Evolutionary conservation across 2,329 filamentous ascomycete species (phyloP).

Genomic region (Septoria petroselini): DNA sequence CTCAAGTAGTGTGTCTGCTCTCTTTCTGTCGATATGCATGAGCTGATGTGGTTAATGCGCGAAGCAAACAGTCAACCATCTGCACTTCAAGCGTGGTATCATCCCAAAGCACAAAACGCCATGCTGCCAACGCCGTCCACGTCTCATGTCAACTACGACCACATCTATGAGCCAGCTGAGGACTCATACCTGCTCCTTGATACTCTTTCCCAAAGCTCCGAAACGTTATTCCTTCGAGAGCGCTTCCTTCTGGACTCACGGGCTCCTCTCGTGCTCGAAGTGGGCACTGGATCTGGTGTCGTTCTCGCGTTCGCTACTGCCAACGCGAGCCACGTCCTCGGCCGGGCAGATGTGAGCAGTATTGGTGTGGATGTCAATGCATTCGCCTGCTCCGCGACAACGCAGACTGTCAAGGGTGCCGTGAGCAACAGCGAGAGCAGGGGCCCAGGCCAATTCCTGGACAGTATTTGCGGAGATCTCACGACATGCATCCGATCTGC

Average conservation of each 20-base stretch:
- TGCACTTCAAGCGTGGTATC: slow-evolving; percentile 7
- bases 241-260: slow-evolving; percentile 52
- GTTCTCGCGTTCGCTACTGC: slow-evolving; percentile 85
- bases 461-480: slow-evolving; percentile 69
- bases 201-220: slow-evolving; percentile 70
- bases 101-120: slow-evolving; percentile 1
- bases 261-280: slow-evolving; percentile 67
- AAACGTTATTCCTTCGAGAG: slow-evolving; percentile 64
- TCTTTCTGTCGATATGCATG: background rate
- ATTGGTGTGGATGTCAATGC: slow-evolving; percentile 80
- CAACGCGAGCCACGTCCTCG: slow-evolving; percentile 70
- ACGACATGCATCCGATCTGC: slow-evolving; percentile 57
- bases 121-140: slow-evolving; percentile 96
- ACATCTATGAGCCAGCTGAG: slow-evolving; percentile 92
- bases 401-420: slow-evolving; percentile 61
- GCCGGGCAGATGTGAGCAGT: slow-evolving; percentile 65
- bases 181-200: slow-evolving; percentile 94
- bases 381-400: slow-evolving; percentile 75
- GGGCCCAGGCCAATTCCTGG: slow-evolving; percentile 56
- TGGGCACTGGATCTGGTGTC: slow-evolving; percentile 88
- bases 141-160: slow-evolving; percentile 81
- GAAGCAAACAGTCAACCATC: background rate
- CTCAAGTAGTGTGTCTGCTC: background rate
- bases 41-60: background rate
- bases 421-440: slow-evolving; percentile 34